Evolutionary conservation across 2,329 filamentous ascomycete genomes (phyloP), one percentile per base, ranked within the genome.

Genomic region (Biscogniauxia sp.): DNA sequence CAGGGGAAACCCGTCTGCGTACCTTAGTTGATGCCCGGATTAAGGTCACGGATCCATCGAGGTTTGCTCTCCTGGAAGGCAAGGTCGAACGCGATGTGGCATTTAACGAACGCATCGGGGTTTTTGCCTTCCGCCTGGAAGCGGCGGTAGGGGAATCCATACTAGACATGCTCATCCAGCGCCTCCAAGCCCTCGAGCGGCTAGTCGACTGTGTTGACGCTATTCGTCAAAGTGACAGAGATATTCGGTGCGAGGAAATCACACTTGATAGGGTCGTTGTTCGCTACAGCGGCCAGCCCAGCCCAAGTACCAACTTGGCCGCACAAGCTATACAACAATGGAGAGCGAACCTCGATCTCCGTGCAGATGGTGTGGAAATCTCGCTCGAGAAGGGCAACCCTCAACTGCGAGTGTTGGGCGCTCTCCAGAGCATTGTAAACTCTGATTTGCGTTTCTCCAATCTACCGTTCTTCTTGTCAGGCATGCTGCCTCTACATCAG

Each of bases 121-220:
- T 85, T 58, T 89, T 92, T 72, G 81, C 82, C 17, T 77, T 92
- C 57, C 79, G 82, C 7, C 76, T 92, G 45, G 80, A 82, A 9
- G 82, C 85, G 0, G 76, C 79, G 1, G 82, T 89, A 53, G 88
- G 88, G 20, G 77, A 79, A 52, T 79, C 86, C 0, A 80, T 89
- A 15, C 74, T 92, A 3, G 79, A 82, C 3, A 76, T 80, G n/a
- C 79, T 93, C 20, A 78, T 80, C 63, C 78, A 82, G 55, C 82
- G 87, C 26, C 78, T 93, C 53, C 82, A 85, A 66, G 84, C 87
- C 13, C 84, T 95, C 60, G 86, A 90, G 68, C 84, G 88, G 20
- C 80, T 95, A 26, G 87, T 92, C 49, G 83, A 84, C 51, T 91
- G 91, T 68, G 79, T 92, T 25, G 83, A 87, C 52, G 86, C 88